Evolutionary conservation across 352 stramenopile species (phyloP), one percentile per base, ranked within the genome.

Genomic region (Pythium aristosporum): DNA sequence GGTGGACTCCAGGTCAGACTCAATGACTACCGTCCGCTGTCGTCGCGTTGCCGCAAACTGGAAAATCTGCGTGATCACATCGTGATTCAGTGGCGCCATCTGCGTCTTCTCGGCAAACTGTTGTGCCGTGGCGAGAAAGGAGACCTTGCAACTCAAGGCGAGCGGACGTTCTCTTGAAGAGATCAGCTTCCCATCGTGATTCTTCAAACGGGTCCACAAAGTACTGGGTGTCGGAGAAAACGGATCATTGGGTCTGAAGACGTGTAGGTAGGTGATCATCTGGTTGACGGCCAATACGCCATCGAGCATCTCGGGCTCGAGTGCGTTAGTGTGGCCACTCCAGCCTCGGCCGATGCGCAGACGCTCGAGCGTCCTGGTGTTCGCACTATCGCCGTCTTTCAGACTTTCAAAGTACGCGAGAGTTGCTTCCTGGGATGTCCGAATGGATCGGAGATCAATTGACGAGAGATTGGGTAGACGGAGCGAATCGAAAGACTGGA

Each of bases 311-410:
- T 13, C 8, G 11, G 36, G 21, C 15, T 34, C 12, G 28, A 36
- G 48, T 5, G 18, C 28, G 36, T 13, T 21, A 3, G 36, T 23
- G 6, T 7, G 18, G 1, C 13, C 34, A 21, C 34, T 58, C 51
- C 51, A 58, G 36, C 51, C 34, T 58, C 48, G 18, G 16, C 51
- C 51, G 20, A 58, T 47, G 21, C 36, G 34, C 3, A 58, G 51
- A 21, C 51, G 20, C 4, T 58, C 21, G 1, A 58, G 51, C 6
- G 23, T n/a, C n/a, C n/a, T 39, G n/a, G 15, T 6, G 13, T 2
- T 20, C 11, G 25, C 12, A 36, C 23, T 39, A 25, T 47, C 51
- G 1, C 37, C 8, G 47, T 21, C 47, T 44, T 5, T 2, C 21
- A 58, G 8, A 7, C 4, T 13, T 8, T 34, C n/a, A 1, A 58